These are phyloP conservation scores for Erigeron canadensis DNA, from an alignment of 129 eudicot species.

Conservation along the genomic window DNA sequence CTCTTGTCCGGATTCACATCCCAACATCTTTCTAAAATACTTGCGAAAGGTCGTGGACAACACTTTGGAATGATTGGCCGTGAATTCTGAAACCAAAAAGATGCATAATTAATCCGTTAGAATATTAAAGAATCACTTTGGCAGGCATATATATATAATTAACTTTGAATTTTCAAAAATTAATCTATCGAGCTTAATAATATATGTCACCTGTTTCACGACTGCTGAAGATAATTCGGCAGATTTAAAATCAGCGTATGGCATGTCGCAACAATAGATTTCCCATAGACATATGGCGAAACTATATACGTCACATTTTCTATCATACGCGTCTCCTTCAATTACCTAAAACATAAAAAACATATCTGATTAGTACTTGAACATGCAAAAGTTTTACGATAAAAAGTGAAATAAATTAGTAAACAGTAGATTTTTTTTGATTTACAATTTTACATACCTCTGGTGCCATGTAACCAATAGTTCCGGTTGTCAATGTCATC, in stretches of 20 bases:
- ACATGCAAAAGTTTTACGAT: too few relatives aligned
- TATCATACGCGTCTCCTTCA: conserved; percentile 44
- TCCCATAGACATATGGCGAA: conserved; percentile 87
- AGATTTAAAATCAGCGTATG: conserved; percentile 48
- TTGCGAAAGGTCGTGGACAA: conserved; percentile 59
- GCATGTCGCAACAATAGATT: conserved; percentile 73
- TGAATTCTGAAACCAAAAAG: conserved; percentile 45
- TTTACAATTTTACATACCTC: too few relatives aligned
- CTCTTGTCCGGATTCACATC: conserved; percentile 60
- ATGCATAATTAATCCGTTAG: too few relatives aligned
- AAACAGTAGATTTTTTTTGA: too few relatives aligned
- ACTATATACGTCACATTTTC: conserved; percentile 82
- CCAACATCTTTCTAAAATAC: conserved; percentile 68
- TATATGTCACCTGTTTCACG: too few relatives aligned
- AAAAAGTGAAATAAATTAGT: too few relatives aligned
- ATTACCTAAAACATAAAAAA: neutral
- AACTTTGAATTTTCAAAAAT: too few relatives aligned
- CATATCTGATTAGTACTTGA: neutral
- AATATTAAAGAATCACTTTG: too few relatives aligned
- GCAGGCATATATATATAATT: too few relatives aligned
- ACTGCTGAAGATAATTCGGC: conserved; percentile 41
- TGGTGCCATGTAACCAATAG: conserved; percentile 84
- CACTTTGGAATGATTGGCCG: conserved; percentile 66
- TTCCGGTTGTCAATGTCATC: conserved; percentile 72
- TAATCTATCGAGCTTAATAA: too few relatives aligned